Evolutionary conservation across 2,329 filamentous ascomycete species (phyloP), one percentile per base, ranked within the genome.

Genomic region (Zasmidium cellare): DNA sequence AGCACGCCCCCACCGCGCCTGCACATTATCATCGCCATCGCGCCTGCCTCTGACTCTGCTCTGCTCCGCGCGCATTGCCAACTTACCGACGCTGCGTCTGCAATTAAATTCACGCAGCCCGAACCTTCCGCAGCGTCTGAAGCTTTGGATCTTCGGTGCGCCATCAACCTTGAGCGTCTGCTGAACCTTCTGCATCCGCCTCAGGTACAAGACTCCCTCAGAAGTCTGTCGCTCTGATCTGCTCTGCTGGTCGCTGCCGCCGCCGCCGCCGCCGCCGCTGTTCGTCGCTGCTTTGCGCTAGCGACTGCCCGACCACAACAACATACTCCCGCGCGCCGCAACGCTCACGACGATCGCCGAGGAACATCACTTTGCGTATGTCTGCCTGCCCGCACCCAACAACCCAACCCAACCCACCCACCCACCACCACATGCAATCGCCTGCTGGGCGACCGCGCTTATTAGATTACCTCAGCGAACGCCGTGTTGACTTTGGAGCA

Each of bases 101-200:
- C 48, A 57, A 58, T 62, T 56, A 57, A 63, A 58, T 56, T 57
- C 55, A 51, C 46, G 51, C 61, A 63, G 48, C 28, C 48, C 55
- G 55, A 60, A 57, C 55, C 60, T 58, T 58, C 55, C 52, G 49
- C 31, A 24, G 35, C 55, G 55, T 28, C 45, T 48, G 57, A 59
- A 64, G 61, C 60, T 61, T 63, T 63, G 51, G 57, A 51, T 56
- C 58, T 59, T 46, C 62, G 57, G 58, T 63, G 58, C 63, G 63
- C 63, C 61, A 63, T 60, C 61, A 65, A 65, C 63, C 63, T 65
- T 58, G 63, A 65, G 63, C 61, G 49, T 59, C 55, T 59, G 56
- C 44, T 65, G 60, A 63, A 62, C 61, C 63, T 63, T 63, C 59
- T 56, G 49, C 60, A 55, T 61, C 55, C 58, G 57, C 44, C 35